Percentiles rank a stretch among this genome's conserved stretches.
phyloP scores from a whole-genome alignment of 768 basidiomycete genomes.

The Calocera viscosa region DNA sequence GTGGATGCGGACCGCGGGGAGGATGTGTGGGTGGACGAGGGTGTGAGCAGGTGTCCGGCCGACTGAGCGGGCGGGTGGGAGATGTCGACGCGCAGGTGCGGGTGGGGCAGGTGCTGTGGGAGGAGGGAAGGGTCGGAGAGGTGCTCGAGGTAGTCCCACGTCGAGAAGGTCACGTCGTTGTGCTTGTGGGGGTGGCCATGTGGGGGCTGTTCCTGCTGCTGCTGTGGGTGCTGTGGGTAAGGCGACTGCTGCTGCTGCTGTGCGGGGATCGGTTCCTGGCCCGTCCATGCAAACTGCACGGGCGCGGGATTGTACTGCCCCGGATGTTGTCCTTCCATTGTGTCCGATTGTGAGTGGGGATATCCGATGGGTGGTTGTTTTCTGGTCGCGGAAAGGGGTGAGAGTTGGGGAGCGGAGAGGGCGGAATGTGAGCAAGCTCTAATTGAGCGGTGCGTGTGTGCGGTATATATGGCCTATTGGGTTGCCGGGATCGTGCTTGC shows the following conservation, averaged over 20 bases:
- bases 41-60: not conserved
- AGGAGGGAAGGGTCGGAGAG: not conserved
- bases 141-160: not conserved
- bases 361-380: not conserved
- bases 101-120: not conserved
- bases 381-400: not conserved
- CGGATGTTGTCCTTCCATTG: not conserved
- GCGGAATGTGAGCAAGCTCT: constrained; percentile 7
- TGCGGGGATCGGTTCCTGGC: not conserved
- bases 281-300: not conserved
- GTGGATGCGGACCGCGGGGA: not conserved
- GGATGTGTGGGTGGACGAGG: not conserved
- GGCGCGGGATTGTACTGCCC: not conserved
- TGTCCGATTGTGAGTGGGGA: not conserved
- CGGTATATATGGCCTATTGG: not conserved
- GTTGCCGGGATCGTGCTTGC: not conserved
- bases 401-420: not conserved
- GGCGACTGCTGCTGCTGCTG: not conserved
- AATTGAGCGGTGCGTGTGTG: not conserved
- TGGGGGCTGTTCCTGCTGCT: not conserved
- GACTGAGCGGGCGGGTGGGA: not conserved
- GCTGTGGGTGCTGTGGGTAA: not conserved
- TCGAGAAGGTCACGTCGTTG: not conserved
- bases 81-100: not conserved
- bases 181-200: not conserved